Evolutionary conservation across 805 yeast species (phyloP).

Genomic region (Starmera dryadoides): DNA sequence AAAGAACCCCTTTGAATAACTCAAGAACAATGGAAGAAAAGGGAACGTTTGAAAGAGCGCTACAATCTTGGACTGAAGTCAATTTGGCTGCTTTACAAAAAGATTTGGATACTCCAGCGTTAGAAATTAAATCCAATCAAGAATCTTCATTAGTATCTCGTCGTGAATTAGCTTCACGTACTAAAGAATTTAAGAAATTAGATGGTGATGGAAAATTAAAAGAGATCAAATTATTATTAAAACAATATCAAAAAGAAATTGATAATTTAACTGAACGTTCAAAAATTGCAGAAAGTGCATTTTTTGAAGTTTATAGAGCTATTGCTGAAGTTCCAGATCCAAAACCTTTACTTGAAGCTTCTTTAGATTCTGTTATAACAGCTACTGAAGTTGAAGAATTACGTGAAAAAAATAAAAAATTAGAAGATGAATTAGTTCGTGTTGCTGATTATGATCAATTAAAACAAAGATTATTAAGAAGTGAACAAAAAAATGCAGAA

Average conservation of each 20-base stretch:
- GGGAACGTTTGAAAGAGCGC: slow-evolving; percentile 34
- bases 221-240: slow-evolving; percentile 60
- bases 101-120: slow-evolving; percentile 66
- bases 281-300: slow-evolving; percentile 63
- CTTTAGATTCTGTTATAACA: slow-evolving; percentile 55
- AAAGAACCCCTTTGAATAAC: too few relatives aligned
- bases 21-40: not conserved
- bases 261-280: slow-evolving; percentile 75
- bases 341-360: slow-evolving; percentile 64
- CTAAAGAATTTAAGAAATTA: slow-evolving; percentile 79
- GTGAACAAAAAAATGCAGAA: slow-evolving; percentile 56
- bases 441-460: slow-evolving; percentile 76
- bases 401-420: slow-evolving; percentile 39
- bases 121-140: slow-evolving; percentile 66
- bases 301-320: slow-evolving; percentile 67
- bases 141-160: slow-evolving; percentile 60
- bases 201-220: slow-evolving; percentile 58
- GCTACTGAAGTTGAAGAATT: slow-evolving; percentile 45
- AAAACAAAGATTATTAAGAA: slow-evolving; percentile 50
- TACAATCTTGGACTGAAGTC: slow-evolving; percentile 69
- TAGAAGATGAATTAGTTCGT: slow-evolving; percentile 53
- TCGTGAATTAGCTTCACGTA: slow-evolving; percentile 69
- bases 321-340: slow-evolving; percentile 94
- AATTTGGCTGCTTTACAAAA: slow-evolving; percentile 66
- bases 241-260: slow-evolving; percentile 80